Base-by-base conservation (phyloP, 2,329 filamentous ascomycete genomes). In the Thermomyces lanuginosus region DNA sequence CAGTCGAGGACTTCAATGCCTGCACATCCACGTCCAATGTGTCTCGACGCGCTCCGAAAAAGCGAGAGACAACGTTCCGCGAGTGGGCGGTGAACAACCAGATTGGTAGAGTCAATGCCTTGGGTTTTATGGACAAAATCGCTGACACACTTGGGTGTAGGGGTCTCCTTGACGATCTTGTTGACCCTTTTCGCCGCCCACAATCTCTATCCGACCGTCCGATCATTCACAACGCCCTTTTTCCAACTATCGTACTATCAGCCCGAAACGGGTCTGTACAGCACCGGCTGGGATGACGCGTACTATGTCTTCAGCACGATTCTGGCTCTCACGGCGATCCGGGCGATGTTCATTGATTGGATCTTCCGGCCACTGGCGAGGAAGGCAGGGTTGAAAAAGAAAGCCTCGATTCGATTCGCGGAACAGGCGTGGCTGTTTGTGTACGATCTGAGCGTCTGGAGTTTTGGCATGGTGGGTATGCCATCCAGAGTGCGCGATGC, bases 401-500 rank as follows among this genome's bases (percentile, higher is more conserved):
- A 92, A 58, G 71, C 72, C 24, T 60, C 76, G 33, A 70, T 80
- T 25, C 70, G 89, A 32, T 92, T 95, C 56, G 82, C 82, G 35
- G 89, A 98, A 58, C 89, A 98, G 58, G 81, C 76, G 24, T 95
- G 86, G 81, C 63, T 92, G 46, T 58, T 91, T 30, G 53, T 89
- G 22, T 95, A 93, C 58, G 86, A 86, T 52, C 59, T 60, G 23
- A 60, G 75, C 29, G 86, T 84, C 48, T 95, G 82, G 78, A 64
- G 72, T 8, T 59, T 86, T 34, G 89, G 89, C 40, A 66, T 91
- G 63, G 80, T 92, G 63, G 42, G 74, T 51, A 26, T 6, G 7
- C 6, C 9, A 18, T 33, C 32, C 21, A 17, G 4, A 13, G 6
- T n/a, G 9, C 16, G 10, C 14, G 11, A 10, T 17, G n/a, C 16